phyloP scores from a whole-genome alignment of 116 monocot genomes.

The Papilionanthe hybrid region DNA sequence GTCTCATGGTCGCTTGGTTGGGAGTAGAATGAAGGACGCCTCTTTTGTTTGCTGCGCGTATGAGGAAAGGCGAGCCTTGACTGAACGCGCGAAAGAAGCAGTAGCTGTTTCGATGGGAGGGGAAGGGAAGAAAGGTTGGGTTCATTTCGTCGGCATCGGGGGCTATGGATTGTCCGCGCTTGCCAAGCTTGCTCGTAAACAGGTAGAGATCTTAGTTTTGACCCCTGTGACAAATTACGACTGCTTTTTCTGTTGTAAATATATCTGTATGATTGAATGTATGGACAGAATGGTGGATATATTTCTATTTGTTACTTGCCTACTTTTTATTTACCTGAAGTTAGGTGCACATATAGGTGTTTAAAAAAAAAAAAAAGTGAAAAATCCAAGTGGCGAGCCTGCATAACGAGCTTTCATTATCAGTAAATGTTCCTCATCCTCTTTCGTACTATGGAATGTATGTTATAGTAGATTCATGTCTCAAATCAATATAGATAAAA shows the following conservation, averaged over 20 bases:
- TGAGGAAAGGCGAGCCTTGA: neutral
- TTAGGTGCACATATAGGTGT: too few relatives aligned
- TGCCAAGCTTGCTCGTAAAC: conserved; percentile 36
- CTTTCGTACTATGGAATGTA: too few relatives aligned
- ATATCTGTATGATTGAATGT: neutral
- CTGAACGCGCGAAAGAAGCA: neutral
- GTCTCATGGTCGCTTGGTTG: neutral
- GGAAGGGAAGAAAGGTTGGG: conserved; percentile 22
- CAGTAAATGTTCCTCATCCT: too few relatives aligned
- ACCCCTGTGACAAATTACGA: neutral
- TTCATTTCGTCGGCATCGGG: conserved; percentile 49
- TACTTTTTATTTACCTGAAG: too few relatives aligned
- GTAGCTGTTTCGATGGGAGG: neutral
- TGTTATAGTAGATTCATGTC: too few relatives aligned
- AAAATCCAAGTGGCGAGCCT: too few relatives aligned
- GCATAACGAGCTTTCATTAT: too few relatives aligned
- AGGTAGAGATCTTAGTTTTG: conserved; percentile 14
- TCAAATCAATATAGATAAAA: too few relatives aligned
- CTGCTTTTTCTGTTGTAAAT: neutral
- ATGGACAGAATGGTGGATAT: neutral
- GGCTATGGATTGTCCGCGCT: conserved; percentile 41
- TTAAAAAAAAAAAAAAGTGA: too few relatives aligned
- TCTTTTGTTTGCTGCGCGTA: neutral
- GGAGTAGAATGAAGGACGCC: neutral
- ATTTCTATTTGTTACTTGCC: too few relatives aligned